These are phyloP conservation scores for Wickerhamiella domercqiae DNA, from an alignment of 805 yeast genomes.

Conservation along the genomic window DNA sequence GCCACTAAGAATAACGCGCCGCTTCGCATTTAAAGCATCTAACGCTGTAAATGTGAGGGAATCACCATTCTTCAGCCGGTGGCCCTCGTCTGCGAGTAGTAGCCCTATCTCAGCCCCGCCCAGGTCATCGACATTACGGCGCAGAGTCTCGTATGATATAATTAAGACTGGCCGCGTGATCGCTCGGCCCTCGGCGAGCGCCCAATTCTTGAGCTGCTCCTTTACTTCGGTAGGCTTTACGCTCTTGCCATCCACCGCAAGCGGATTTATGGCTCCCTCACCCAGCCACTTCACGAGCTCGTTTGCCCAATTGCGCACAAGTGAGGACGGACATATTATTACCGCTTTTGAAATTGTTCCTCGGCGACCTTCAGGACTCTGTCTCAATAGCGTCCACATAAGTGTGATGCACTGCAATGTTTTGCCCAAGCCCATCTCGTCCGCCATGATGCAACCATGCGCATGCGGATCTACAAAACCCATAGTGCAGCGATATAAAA, in stretches of 20 bases:
- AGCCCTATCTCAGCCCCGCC: constrained; percentile 71
- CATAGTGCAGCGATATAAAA: constrained; percentile 77
- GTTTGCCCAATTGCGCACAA: constrained; percentile 94
- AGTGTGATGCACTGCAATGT: constrained; percentile 78
- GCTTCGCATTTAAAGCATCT: constrained; percentile 63
- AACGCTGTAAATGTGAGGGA: constrained; percentile 81
- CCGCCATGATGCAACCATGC: constrained; percentile 95
- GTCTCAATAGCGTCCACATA: constrained; percentile 83
- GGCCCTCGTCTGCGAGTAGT: constrained; percentile 77
- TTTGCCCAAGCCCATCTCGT: constrained; percentile 91
- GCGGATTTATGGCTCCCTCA: constrained; percentile 69
- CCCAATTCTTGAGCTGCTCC: constrained; percentile 64
- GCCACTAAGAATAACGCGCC: constrained; percentile 87
- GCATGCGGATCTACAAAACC: constrained; percentile 56
- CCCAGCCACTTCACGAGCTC: constrained; percentile 93
- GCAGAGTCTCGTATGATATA: constrained; percentile 82
- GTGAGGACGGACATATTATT: constrained; percentile 87
- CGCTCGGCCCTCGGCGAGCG: constrained; percentile 70
- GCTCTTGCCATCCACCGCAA: constrained; percentile 80
- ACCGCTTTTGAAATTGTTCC: constrained; percentile 78
- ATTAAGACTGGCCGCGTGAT: constrained; percentile 87
- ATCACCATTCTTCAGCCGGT: constrained; percentile 73
- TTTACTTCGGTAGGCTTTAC: constrained; percentile 57
- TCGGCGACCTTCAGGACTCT: constrained; percentile 70
- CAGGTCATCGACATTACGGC: constrained; percentile 68